Percentiles rank a stretch among this genome's conserved stretches.
phyloP scores from a whole-genome alignment of 768 basidiomycete species.

The Macrolepiota dolichaula region DNA sequence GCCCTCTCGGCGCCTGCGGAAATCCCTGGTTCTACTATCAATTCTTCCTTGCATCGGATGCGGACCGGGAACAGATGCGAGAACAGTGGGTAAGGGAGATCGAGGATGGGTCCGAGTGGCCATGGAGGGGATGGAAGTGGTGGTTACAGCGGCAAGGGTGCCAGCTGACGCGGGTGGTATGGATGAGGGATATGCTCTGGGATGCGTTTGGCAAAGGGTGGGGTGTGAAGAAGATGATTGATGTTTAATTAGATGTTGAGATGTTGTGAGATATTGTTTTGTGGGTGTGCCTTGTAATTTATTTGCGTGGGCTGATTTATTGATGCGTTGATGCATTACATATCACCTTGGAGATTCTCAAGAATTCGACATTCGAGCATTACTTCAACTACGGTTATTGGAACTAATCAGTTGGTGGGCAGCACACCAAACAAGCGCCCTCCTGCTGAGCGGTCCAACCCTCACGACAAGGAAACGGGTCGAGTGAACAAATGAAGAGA shows the following conservation, averaged over 20 bases:
- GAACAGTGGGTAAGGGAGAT: conserved; percentile 19
- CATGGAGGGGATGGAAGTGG: conserved; percentile 24
- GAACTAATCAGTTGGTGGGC: no score
- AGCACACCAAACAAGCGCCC: no score
- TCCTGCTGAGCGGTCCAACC: no score
- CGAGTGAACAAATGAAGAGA: not conserved
- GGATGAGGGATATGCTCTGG: conserved; percentile 21
- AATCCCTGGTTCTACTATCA: conserved; percentile 47
- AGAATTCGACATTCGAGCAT: no score
- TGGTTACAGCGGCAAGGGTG: conserved; percentile 26
- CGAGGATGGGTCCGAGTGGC: conserved; percentile 6
- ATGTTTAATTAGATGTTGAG: not conserved
- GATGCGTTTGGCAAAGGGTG: not conserved
- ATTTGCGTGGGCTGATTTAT: not conserved
- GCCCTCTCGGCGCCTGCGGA: conserved; percentile 35
- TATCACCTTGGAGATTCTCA: no score
- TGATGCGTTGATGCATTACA: no score
- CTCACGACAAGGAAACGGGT: no score
- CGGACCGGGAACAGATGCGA: conserved; percentile 17
- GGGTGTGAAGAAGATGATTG: not conserved
- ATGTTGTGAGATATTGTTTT: not conserved
- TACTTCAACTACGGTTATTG: no score
- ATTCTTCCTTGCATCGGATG: conserved; percentile 37
- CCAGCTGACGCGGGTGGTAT: conserved; percentile 21
- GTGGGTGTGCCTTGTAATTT: not conserved